phyloP scores from a whole-genome alignment of 176 grass and related monocot genomes.

The Avena sativa region DNA sequence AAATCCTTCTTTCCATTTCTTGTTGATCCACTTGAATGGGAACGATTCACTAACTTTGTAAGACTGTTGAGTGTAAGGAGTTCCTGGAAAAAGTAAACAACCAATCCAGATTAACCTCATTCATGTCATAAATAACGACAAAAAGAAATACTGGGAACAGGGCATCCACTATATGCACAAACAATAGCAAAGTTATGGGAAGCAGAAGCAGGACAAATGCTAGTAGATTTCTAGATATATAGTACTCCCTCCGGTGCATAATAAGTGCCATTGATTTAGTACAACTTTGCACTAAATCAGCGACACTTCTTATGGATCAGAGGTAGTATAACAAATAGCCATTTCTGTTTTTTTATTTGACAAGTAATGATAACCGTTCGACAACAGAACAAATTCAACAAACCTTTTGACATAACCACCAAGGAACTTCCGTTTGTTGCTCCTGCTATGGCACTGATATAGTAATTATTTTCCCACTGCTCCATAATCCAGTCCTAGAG shows the following conservation, averaged over 20 bases:
- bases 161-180: not conserved
- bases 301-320: too few relatives aligned
- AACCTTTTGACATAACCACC: slow-evolving; percentile 99
- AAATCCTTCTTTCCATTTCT: slow-evolving; percentile 99
- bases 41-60: slow-evolving; percentile 99
- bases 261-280: too few relatives aligned
- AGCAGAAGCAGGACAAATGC: slow-evolving; percentile 14
- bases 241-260: too few relatives aligned
- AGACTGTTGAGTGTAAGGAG: slow-evolving; percentile 95
- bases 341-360: slow-evolving; percentile 1
- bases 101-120: not conserved
- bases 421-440: slow-evolving; percentile 92
- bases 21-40: slow-evolving; percentile 99
- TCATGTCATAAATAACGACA: slow-evolving; percentile 11
- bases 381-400: slow-evolving; percentile 33
- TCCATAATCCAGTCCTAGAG: slow-evolving; percentile 99
- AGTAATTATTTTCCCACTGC: slow-evolving; percentile 98
- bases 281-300: too few relatives aligned
- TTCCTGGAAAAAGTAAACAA: slow-evolving; percentile 62
- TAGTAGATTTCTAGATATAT: not conserved
- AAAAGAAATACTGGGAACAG: not conserved
- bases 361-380: not conserved
- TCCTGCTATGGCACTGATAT: slow-evolving; percentile 95
- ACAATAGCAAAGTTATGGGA: slow-evolving; percentile 2
- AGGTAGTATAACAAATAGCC: not conserved